Conservation (phyloP, 2,329 filamentous ascomycete genomes). For the Fusarium redolens region DNA sequence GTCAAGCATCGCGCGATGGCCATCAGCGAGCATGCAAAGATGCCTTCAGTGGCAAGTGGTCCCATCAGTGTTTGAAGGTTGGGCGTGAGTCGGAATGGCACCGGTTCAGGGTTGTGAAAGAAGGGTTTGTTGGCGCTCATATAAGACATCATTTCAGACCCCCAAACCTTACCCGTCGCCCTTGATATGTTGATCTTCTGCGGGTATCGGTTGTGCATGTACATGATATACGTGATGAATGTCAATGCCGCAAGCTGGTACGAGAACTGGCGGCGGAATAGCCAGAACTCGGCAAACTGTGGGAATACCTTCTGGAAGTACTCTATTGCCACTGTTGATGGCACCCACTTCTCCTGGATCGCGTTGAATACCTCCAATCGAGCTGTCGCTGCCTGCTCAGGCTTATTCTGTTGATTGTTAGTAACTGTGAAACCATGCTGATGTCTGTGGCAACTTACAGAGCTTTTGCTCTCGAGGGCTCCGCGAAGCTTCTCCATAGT, state of each 20-base stretch:
- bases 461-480: conserved; percentile 75
- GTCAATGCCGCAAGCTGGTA: conserved; percentile 95
- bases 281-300: conserved; percentile 94
- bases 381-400: conserved; percentile 77
- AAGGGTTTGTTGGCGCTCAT: conserved; percentile 87
- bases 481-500: conserved; percentile 93
- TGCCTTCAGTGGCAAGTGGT: conserved; percentile 92
- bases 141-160: conserved; percentile 89
- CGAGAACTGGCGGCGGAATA: conserved; percentile 96
- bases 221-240: conserved; percentile 98
- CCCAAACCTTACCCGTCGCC: conserved; percentile 93
- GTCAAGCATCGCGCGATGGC: conserved; percentile 94
- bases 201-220: conserved; percentile 95
- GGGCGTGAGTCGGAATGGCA: conserved; percentile 96
- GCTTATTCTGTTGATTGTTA: conserved; percentile 64
- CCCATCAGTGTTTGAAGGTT: conserved; percentile 98
- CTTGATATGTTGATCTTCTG: conserved; percentile 95
- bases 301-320: conserved; percentile 92
- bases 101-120: conserved; percentile 94
- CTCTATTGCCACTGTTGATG: conserved; percentile 81
- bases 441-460: conserved; percentile 56
- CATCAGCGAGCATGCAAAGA: conserved; percentile 96
- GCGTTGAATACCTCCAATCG: conserved; percentile 92
- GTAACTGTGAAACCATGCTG: not conserved
- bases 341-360: conserved; percentile 94